phyloP scores from a whole-genome alignment of 768 basidiomycete genomes.

The Glaciozyma antarctica region DNA sequence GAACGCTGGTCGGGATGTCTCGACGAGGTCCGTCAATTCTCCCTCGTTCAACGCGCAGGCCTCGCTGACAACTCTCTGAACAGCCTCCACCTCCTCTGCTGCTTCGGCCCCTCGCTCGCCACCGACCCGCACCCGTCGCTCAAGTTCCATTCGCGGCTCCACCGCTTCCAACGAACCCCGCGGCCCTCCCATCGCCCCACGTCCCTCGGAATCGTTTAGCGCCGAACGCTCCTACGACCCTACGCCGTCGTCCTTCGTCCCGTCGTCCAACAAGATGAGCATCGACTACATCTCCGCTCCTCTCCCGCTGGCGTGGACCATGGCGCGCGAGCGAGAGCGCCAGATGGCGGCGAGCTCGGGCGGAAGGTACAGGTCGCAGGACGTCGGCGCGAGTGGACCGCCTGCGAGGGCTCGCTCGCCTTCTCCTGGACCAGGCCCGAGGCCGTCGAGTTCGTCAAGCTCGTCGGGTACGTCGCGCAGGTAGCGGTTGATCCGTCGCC shows the following conservation, averaged over 20 bases:
- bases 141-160: neutral
- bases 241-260: neutral
- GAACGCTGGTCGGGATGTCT: neutral
- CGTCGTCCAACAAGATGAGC: neutral
- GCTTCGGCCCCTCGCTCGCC: neutral
- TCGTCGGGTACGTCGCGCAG: too few species aligned
- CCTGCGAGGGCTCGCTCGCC: too few species aligned
- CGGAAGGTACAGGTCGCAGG: too few species aligned
- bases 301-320: too few species aligned
- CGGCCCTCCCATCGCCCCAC: neutral
- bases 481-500: too few species aligned
- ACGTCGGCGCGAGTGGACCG: too few species aligned
- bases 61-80: neutral
- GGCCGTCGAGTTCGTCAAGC: too few species aligned
- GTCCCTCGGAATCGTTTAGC: neutral
- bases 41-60: too few species aligned
- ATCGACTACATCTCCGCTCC: neutral
- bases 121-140: neutral
- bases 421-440: too few species aligned
- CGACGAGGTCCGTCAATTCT: neutral
- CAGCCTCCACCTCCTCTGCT: neutral
- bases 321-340: too few species aligned
- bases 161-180: neutral
- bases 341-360: too few species aligned
- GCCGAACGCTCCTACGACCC: too few species aligned